Evolutionary conservation across 2,329 filamentous ascomycete species (phyloP).

Genomic region (Aspergillus vadensis): DNA sequence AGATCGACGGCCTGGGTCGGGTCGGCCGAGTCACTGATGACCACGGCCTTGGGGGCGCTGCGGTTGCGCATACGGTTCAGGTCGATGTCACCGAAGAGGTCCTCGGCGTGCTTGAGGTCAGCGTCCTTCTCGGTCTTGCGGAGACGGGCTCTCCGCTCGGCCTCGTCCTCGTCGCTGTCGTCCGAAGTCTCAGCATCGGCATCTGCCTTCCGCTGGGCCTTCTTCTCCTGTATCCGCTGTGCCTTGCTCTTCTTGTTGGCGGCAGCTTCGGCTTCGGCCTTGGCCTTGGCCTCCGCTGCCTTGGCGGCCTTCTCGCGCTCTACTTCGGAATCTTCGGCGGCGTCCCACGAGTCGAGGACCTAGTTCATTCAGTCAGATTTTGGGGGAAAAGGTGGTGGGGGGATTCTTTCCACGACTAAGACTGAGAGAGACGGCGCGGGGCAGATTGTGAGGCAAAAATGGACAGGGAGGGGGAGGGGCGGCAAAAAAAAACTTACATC

Average conservation of each 20-base stretch:
- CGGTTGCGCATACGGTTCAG: conserved; percentile 62
- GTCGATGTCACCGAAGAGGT: conserved; percentile 78
- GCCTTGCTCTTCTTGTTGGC: conserved; percentile 89
- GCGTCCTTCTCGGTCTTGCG: conserved; percentile 80
- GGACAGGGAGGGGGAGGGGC: not conserved
- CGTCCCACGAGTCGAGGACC: conserved; percentile 96
- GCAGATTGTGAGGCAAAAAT: not conserved
- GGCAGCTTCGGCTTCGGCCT: conserved; percentile 83
- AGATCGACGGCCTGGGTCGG: conserved; percentile 81
- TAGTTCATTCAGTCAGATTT: conserved; percentile 40
- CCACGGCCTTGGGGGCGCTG: conserved; percentile 64
- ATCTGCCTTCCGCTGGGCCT: conserved; percentile 63
- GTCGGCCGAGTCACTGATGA: conserved; percentile 68
- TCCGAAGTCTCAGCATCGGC: conserved; percentile 57
- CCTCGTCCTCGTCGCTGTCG: conserved; percentile 68
- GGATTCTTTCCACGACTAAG: too few relatives aligned
- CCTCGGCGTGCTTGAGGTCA: conserved; percentile 85
- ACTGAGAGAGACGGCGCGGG: not conserved
- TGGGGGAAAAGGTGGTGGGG: not conserved
- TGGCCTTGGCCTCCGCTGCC: conserved; percentile 80
- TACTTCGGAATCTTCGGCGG: conserved; percentile 92
- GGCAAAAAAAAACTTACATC: conserved; percentile 61
- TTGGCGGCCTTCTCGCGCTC: conserved; percentile 94
- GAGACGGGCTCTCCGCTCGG: conserved; percentile 72
- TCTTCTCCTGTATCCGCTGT: conserved; percentile 80